Evolutionary conservation across 2,329 filamentous ascomycete species (phyloP).

Genomic region (Alternaria novae-zelandiae): DNA sequence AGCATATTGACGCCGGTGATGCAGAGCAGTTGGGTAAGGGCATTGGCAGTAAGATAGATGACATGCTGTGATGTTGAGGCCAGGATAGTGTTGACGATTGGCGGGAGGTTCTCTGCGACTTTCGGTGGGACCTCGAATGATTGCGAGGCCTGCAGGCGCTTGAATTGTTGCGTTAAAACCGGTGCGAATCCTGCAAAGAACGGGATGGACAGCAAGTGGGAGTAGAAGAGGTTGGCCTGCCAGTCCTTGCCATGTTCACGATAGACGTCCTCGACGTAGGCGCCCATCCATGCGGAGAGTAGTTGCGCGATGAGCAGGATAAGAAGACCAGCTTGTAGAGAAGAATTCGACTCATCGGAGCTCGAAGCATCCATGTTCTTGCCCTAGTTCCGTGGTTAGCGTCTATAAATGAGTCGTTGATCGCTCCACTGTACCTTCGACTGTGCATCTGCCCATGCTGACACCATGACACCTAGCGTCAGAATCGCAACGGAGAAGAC

Average conservation of each 20-base stretch:
- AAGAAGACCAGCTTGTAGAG: slow-evolving; percentile 73
- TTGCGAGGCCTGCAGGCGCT: slow-evolving; percentile 67
- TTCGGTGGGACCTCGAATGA: slow-evolving; percentile 56
- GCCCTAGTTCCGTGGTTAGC: slow-evolving; percentile 43
- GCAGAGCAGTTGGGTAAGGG: slow-evolving; percentile 90
- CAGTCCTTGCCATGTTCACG: slow-evolving; percentile 84
- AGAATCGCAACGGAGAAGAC: slow-evolving; percentile 81
- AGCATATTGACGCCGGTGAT: slow-evolving; percentile 97
- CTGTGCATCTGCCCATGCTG: slow-evolving; percentile 87
- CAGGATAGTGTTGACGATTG: slow-evolving; percentile 35
- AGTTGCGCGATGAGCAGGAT: slow-evolving; percentile 89
- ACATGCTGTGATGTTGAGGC: slow-evolving; percentile 68
- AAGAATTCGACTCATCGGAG: slow-evolving; percentile 48
- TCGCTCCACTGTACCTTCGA: slow-evolving; percentile 68
- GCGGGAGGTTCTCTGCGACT: slow-evolving; percentile 38
- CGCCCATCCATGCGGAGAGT: slow-evolving; percentile 90
- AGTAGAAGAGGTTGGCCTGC: slow-evolving; percentile 97
- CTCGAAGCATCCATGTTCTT: slow-evolving; percentile 52
- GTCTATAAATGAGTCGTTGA: not conserved
- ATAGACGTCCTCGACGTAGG: slow-evolving; percentile 94
- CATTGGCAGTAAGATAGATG: slow-evolving; percentile 74
- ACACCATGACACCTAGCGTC: slow-evolving; percentile 83
- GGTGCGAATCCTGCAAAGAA: slow-evolving; percentile 76
- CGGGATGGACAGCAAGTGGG: slow-evolving; percentile 75
- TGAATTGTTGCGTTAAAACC: slow-evolving; percentile 69